These are phyloP conservation scores for Microstroma glucosiphilum DNA, from an alignment of 1,284 basidiomycete genomes.

Conservation along the genomic window DNA sequence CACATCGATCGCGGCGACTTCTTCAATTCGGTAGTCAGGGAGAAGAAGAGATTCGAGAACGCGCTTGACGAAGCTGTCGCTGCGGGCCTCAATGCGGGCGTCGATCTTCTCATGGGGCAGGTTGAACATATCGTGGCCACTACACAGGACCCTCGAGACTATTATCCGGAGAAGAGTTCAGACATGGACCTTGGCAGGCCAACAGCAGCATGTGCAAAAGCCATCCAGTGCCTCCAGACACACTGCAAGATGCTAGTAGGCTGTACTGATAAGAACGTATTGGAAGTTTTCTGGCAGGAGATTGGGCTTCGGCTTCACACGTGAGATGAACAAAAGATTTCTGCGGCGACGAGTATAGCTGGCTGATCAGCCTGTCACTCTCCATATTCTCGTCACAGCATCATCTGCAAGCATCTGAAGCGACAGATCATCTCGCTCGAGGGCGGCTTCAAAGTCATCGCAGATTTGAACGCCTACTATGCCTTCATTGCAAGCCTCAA, in stretches of 20 bases:
- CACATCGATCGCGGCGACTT: constrained; percentile 67
- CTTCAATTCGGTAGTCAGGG: constrained; percentile 81
- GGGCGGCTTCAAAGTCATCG: constrained; percentile 91
- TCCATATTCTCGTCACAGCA: constrained; percentile 55
- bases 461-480: constrained; percentile 89
- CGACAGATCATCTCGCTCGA: constrained; percentile 86
- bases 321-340: neutral
- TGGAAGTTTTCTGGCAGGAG: constrained; percentile 96
- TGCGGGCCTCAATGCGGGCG: constrained; percentile 83
- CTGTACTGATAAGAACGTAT: constrained; percentile 86
- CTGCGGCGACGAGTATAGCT: neutral
- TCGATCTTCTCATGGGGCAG: constrained; percentile 93
- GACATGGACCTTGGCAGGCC: constrained; percentile 57
- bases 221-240: constrained; percentile 74
- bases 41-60: constrained; percentile 93
- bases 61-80: constrained; percentile 87
- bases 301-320: constrained; percentile 79
- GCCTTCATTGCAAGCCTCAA: constrained; percentile 62
- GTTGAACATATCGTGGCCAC: constrained; percentile 86
- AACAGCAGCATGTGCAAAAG: constrained; percentile 76
- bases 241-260: constrained; percentile 86
- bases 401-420: constrained; percentile 92
- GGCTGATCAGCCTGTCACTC: neutral
- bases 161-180: constrained; percentile 63
- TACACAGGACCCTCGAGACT: constrained; percentile 76